A percentile compares a stretch with the other conserved stretches of the same genome.
Evolutionary conservation across 2,329 filamentous ascomycete species (phyloP).

Genomic region (Zalaria obscura): DNA sequence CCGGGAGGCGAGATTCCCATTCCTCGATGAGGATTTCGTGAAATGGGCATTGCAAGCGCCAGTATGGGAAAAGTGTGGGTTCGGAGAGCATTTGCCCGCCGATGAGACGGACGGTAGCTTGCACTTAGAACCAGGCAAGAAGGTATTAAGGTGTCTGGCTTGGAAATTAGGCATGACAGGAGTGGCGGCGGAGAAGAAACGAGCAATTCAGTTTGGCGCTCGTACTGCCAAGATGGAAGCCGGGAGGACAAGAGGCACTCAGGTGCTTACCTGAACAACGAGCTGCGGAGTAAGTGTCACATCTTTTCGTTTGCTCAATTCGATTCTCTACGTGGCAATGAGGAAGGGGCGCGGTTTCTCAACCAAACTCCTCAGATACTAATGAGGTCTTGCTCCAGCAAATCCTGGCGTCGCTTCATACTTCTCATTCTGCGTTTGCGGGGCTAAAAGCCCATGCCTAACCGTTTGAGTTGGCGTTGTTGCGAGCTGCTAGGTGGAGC

Average conservation of each 20-base stretch:
- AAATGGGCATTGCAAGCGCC: constrained; percentile 61
- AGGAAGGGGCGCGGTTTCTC: not conserved
- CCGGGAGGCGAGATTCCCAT: constrained; percentile 80
- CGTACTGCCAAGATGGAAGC: constrained; percentile 34
- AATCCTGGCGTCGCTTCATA: not conserved
- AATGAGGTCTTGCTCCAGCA: not conserved
- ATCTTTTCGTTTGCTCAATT: not conserved
- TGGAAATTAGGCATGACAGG: constrained; percentile 54
- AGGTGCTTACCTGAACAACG: constrained; percentile 16
- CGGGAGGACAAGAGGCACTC: constrained; percentile 33
- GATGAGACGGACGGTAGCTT: constrained; percentile 12
- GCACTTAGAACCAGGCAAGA: constrained; percentile 63
- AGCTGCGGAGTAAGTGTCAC: not conserved
- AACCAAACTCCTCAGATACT: not conserved
- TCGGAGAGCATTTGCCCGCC: constrained; percentile 26
- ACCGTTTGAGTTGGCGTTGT: not conserved
- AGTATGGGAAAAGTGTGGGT: constrained; percentile 80
- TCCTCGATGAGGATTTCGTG: constrained; percentile 76
- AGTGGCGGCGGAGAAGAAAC: constrained; percentile 79
- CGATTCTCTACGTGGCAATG: not conserved
- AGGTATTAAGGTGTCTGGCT: constrained; percentile 63
- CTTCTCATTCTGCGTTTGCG: not conserved
- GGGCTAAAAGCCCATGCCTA: not conserved
- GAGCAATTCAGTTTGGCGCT: constrained; percentile 43
- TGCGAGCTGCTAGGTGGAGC: not conserved